A percentile compares a stretch with the other conserved stretches of the same genome.
These are phyloP conservation scores for Cutaneotrichosporon curvatum DNA, from an alignment of 1,284 basidiomycete genomes.

Conservation along the genomic window DNA sequence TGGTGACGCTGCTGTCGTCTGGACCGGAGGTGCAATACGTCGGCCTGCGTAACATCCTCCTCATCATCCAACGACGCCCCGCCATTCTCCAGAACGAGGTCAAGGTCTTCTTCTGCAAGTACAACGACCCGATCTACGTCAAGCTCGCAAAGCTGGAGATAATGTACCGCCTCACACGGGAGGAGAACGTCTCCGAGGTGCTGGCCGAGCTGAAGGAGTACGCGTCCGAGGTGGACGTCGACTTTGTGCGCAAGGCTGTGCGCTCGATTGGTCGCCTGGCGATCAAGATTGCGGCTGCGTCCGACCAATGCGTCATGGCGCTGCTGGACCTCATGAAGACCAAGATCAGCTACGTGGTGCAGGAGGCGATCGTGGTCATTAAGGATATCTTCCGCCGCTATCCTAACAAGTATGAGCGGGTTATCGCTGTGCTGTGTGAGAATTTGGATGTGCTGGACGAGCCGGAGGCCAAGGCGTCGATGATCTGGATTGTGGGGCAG, in stretches of 20 bases:
- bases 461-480: constrained; percentile 92
- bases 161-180: constrained; percentile 88
- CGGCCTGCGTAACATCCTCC: constrained; percentile 89
- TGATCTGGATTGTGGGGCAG: constrained; percentile 99
- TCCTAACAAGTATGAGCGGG: constrained; percentile 93
- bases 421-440: constrained; percentile 89
- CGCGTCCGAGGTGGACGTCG: constrained; percentile 94
- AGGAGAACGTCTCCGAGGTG: constrained; percentile 88
- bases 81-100: constrained; percentile 90
- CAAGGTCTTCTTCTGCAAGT: constrained; percentile 99
- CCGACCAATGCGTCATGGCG: constrained; percentile 91
- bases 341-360: constrained; percentile 92
- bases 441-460: constrained; percentile 96
- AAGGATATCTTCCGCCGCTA: constrained; percentile 99
- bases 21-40: constrained; percentile 84
- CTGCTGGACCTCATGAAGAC: constrained; percentile 85
- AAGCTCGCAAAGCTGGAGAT: constrained; percentile 98
- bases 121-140: constrained; percentile 97
- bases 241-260: constrained; percentile 90
- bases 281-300: constrained; percentile 85
- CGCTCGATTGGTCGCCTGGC: constrained; percentile 94
- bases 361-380: constrained; percentile 97
- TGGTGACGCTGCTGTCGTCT: constrained; percentile 55
- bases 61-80: constrained; percentile 85
- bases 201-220: constrained; percentile 97